phyloP scores from a whole-genome alignment of 345 rosid species.

The Eucalyptus pauciflora region DNA sequence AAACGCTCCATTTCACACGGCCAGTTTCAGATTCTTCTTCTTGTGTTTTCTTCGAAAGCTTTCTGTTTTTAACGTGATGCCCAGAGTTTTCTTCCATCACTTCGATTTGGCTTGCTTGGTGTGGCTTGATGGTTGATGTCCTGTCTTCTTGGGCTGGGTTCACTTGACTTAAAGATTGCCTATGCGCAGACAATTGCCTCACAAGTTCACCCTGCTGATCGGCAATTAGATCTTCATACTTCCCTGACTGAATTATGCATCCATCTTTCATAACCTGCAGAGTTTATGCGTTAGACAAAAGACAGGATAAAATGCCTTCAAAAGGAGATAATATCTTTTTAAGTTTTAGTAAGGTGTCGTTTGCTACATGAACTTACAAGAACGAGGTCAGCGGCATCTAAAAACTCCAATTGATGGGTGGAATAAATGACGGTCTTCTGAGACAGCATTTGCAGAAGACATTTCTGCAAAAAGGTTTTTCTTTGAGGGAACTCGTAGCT shows the following conservation, averaged over 20 bases:
- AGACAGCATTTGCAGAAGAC: slow-evolving; percentile 35
- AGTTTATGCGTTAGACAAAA: background rate
- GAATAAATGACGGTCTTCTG: slow-evolving; percentile 50
- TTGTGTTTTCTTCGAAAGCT: slow-evolving; percentile 3
- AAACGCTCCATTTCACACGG: slow-evolving; percentile 52
- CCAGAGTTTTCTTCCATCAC: slow-evolving; percentile 22
- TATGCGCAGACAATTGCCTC: slow-evolving; percentile 59
- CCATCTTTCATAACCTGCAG: slow-evolving; percentile 57
- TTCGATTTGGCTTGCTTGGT: slow-evolving; percentile 19
- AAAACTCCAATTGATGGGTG: slow-evolving; percentile 59
- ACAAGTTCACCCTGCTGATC: slow-evolving; percentile 51
- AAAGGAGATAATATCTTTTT: background rate
- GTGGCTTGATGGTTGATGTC: background rate
- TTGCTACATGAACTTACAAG: slow-evolving; percentile 15
- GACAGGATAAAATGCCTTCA: background rate
- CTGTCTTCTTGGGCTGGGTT: slow-evolving; percentile 9
- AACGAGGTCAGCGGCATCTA: slow-evolving; percentile 53
- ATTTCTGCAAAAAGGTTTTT: slow-evolving; percentile 27
- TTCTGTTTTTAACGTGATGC: background rate
- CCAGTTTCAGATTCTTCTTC: slow-evolving; percentile 50
- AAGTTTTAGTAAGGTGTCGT: background rate
- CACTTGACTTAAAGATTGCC: slow-evolving; percentile 44
- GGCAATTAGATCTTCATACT: slow-evolving; percentile 36
- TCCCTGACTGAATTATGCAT: slow-evolving; percentile 47
- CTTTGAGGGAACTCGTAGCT: background rate